Evolutionary conservation across 164 flowering plant species (phyloP), one percentile per base, ranked within the genome.

Genomic region (Magnolia sinica): DNA sequence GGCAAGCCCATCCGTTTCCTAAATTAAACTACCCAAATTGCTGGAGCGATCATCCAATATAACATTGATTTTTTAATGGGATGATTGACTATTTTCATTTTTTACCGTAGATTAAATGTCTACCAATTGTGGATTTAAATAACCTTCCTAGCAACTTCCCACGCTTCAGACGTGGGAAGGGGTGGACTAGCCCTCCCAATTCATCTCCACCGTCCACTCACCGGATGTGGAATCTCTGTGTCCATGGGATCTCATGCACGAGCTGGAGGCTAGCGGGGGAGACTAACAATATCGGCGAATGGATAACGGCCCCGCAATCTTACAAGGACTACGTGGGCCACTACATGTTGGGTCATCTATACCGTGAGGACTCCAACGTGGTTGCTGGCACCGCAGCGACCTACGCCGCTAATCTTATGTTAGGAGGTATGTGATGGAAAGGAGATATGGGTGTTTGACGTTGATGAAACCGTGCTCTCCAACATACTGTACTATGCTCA

Each of bases 311-410:
- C 4, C 90, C 92, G 0, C 2, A 6, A 7, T 45, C 68, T 16
- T 89, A 89, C 37, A 87, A 79, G 64, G 55, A 23, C 19, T 89
- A 88, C n/a, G 78, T 89, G 9, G 85, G 84, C 4, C 50, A 87
- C 68, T 89, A 89, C 84, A 80, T 89, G 87, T 78, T 84, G 1
- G 87, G 89, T 6, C n/a, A 69, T 2, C 83, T 79, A 50, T 87
- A 87, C 79, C 74, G 84, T 14, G 3, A 72, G 68, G 92, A 89
- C 71, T 80, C 79, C 18, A 27, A 74, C 19, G 27, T 29, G 3
- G 83, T 76, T 4, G 71, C 68, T 24, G n/a, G 68, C 11, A 77
- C 50, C 13, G 83, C 87, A 4, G 11, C 69, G 1, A 10, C 1
- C 11, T 82, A 79, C 31, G 85, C 83, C 0, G 31, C 65, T 49